Base-by-base conservation (phyloP, 2,329 filamentous ascomycete genomes). In the Seiridium cupressi region DNA sequence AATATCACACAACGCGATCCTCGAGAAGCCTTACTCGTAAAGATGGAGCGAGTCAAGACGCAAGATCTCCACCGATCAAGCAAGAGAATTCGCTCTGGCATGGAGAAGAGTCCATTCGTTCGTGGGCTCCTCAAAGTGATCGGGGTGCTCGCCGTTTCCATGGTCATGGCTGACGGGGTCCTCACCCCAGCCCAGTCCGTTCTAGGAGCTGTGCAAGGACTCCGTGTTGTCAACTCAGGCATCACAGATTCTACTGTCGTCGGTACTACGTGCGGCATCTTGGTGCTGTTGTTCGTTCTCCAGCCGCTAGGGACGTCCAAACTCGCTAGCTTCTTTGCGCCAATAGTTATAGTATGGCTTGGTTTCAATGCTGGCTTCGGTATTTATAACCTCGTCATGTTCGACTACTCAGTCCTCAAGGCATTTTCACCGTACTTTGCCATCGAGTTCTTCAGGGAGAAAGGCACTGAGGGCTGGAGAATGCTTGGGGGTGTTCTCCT, bases 401-500 rank as follows among this genome's bases (percentile, higher is more conserved):
- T 79, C 64, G 84, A 87, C 64, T 73, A 81, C 63, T 80, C 79
- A 2, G 83, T 87, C 0, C 72, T 86, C 35, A 79, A 81, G 67
- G 84, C 84, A 1, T 86, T 86, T 63, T 83, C 76, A 44, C 84
- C 84, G 0, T 83, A 81, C 62, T 89, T 82, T 61, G 87, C 86
- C 3, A 84, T 88, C 59, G 70, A 77, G 3, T 91, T 86, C 68
- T 79, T 91, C 44, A 72, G 83, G 26, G 79, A 84, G 11, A 86
- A 89, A 66, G 79, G 81, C 57, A 78, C 82, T 3, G 77, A 82
- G 4, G 88, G 85, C 0, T 91, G 88, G 88, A 79, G 77, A 60
- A 84, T 82, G 61, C 78, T 91, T 1, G 88, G 87, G n/a, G 90
- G 90, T 4, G 84, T 93, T 26, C 73, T 93, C 2, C 81, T 93